Base-by-base conservation (phyloP, 1,284 basidiomycete species). In the Heterobasidion occidentale region DNA sequence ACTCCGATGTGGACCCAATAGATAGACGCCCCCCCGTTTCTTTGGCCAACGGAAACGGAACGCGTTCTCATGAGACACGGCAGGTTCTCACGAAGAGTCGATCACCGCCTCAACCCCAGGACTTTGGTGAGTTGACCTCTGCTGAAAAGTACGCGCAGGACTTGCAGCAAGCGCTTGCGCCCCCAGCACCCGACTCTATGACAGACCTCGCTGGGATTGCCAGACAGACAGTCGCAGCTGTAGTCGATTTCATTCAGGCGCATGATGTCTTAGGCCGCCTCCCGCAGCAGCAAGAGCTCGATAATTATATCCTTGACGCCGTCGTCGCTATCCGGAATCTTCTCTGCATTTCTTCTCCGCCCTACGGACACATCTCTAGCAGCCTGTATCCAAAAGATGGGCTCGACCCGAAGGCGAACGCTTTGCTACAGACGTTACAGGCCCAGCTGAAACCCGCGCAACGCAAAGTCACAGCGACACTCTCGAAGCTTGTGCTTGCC, bases 401-500 rank as follows among this genome's bases (percentile, higher is more conserved):
- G 9, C 76, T 74, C 51, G 76, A 80, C 56, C 65, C 68, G 34
- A 70, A 71, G 52, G 67, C 75, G 17, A 70, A 74, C 20, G 69
- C 76, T 11, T 69, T 76, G 7, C 71, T 78, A 0, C 80, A 82
- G 62, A 77, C 83, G 3, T 72, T 87, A 7, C 73, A 75, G 60
- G 61, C 66, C 1, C 71, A 72, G 57, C 72, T 89, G 42, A 89
- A 89, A 67, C 83, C 84, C 15, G 81, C 83, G 0, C 88, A 90
- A 59, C 77, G 87, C 46, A 88, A 88, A 63, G 87, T 90, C 34
- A 89, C 88, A 2, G 87, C 88, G 12, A 90, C 88, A 1, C 71
- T 90, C 17, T 90, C 88, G 9, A 83, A 89, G 64, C 71, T 90
- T 15, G 87, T 90, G 9, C 74, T 90, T 2, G 89, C 88, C 7